Base-by-base conservation (phyloP, 2,329 filamentous ascomycete species). In the Colletotrichum phormii region DNA sequence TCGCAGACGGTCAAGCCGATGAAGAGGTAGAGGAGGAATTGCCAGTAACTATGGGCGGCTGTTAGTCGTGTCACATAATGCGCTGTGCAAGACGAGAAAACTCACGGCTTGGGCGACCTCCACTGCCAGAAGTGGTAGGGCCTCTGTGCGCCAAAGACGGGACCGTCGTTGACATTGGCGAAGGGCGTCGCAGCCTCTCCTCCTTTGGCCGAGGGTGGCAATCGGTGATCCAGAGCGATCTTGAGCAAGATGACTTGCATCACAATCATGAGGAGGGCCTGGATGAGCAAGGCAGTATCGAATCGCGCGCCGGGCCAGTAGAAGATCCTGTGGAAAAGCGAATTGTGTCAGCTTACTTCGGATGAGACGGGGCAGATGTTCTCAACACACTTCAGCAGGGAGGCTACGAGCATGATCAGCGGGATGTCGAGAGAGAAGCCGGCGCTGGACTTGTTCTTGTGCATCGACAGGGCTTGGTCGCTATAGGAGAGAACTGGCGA, bases 71-170 rank as follows among this genome's bases (percentile, higher is more conserved):
- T 12, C 18, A 26, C n/a, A 3, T 12, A 31, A 53, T 37, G 33
- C 18, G 46, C 33, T 18, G 35, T 26, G 53, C 31, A 59, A 24
- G 24, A 55, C 15, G 46, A 12, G 11, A 12, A 12, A 26, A 86
- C 89, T 72, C 80, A 92, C 84, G 93, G 93, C 77, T 91, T 91
- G 6, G 91, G 87, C 24, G 89, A 90, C 69, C 90, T 88, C 94
- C 94, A 96, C 81, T 94, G 93, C 94, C 94, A 96, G 81, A 96
- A 96, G 78, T 91, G 89, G 79, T 91, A 95, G 0, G 94, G 94
- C 29, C 94, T 86, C 73, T 85, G 86, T 57, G 82, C 82, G 70
- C 80, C 81, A 70, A 80, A 76, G 11, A 80, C 83, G 74, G 71
- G 71, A 12, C 71, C 71, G 42, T 86, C 84, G 51, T 86, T 80